phyloP scores from a whole-genome alignment of 345 rosid genomes.

The Boechera divaricarpa region DNA sequence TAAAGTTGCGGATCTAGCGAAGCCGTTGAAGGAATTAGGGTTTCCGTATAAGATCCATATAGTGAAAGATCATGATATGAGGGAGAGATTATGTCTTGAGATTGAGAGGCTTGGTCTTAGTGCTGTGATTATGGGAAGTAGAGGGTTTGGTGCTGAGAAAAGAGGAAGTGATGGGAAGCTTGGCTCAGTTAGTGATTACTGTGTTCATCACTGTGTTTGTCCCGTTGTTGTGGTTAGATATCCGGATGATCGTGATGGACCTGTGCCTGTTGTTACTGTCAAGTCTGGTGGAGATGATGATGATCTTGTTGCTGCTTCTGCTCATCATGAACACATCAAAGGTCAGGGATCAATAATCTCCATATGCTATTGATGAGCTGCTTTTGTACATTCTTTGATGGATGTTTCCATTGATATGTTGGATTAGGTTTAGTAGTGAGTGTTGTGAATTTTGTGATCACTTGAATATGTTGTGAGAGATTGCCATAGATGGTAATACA shows the following conservation, averaged over 20 bases:
- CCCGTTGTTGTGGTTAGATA: constrained; percentile 77
- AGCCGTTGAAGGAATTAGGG: constrained; percentile 69
- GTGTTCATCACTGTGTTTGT: constrained; percentile 85
- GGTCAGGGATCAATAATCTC: constrained; percentile 30
- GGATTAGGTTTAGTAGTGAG: constrained; percentile 21
- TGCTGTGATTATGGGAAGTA: constrained; percentile 87
- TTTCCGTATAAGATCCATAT: constrained; percentile 76
- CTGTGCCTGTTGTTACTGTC: constrained; percentile 43
- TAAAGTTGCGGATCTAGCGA: constrained; percentile 66
- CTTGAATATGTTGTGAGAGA: constrained; percentile 16
- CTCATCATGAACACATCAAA: constrained; percentile 48
- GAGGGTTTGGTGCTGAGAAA: constrained; percentile 76
- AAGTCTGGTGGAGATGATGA: constrained; percentile 38
- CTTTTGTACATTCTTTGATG: constrained; percentile 21
- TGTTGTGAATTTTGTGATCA: constrained; percentile 11
- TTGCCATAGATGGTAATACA: constrained; percentile 10
- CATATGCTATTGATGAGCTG: not conserved
- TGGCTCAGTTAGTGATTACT: constrained; percentile 88
- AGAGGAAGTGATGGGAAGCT: constrained; percentile 60
- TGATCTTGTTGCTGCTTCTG: constrained; percentile 21
- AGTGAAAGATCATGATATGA: constrained; percentile 90
- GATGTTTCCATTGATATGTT: constrained; percentile 13
- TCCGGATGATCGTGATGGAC: constrained; percentile 51
- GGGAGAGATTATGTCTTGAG: constrained; percentile 88
- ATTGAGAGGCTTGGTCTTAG: constrained; percentile 84